phyloP scores from a whole-genome alignment of 306 rosid species.

The Acacia acuminata region DNA sequence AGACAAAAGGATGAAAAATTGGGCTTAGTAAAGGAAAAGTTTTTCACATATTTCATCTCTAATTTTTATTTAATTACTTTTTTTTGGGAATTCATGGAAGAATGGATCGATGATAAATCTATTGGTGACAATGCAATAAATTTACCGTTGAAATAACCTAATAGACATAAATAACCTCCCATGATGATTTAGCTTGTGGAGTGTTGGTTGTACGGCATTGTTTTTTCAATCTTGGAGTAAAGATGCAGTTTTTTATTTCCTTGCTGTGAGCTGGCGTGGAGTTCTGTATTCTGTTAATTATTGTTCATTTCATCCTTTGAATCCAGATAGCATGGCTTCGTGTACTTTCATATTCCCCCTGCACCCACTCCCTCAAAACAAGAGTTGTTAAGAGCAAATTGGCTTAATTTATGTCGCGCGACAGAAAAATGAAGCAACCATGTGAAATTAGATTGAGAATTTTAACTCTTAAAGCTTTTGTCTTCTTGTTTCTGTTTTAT shows the following conservation, averaged over 20 bases:
- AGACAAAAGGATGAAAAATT: not conserved
- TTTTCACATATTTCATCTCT: not conserved
- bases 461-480: not conserved
- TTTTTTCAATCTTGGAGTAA: not conserved
- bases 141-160: not conserved
- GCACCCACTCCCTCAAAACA: not conserved
- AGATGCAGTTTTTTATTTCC: not conserved
- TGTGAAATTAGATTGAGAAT: constrained; percentile 10
- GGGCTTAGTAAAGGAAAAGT: not conserved
- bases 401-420: not conserved
- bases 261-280: not conserved
- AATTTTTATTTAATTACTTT: not conserved
- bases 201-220: not conserved
- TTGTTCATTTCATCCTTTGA: not conserved
- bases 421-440: not conserved
- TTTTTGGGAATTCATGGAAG: not conserved
- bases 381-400: not conserved
- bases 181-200: not conserved
- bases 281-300: not conserved
- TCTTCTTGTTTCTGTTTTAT: not conserved
- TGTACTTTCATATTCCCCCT: not conserved
- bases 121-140: not conserved
- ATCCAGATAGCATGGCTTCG: not conserved
- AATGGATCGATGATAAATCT: constrained; percentile 1
- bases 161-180: not conserved